phyloP scores from a whole-genome alignment of 2,329 filamentous ascomycete species.

The Talaromyces sp. region DNA sequence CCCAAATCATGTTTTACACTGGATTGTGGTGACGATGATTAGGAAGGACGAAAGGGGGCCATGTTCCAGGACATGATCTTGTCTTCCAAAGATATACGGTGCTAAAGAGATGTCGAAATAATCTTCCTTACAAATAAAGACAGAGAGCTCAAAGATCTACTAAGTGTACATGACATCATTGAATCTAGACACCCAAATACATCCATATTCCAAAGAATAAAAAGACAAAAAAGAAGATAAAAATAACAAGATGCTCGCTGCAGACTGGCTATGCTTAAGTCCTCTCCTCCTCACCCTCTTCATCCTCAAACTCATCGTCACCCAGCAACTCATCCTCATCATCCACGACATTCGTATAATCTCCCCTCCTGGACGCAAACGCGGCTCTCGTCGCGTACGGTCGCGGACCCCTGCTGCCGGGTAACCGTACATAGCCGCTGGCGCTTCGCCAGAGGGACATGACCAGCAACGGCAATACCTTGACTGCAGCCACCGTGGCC shows the following conservation, averaged over 20 bases:
- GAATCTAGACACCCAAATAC: not conserved
- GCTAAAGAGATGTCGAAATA: too few species aligned
- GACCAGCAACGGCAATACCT: conserved; percentile 68
- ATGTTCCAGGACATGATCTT: too few species aligned
- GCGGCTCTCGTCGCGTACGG: conserved; percentile 85
- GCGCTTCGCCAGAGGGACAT: conserved; percentile 69
- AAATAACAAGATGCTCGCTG: not conserved
- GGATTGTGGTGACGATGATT: too few species aligned
- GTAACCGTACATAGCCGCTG: conserved; percentile 48
- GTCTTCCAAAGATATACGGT: too few species aligned
- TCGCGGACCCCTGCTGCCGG: conserved; percentile 47
- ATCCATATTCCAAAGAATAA: not conserved
- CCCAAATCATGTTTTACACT: too few species aligned
- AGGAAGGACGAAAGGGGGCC: too few species aligned
- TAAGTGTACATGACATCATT: not conserved
- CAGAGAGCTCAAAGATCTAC: not conserved
- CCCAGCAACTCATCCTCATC: conserved; percentile 93
- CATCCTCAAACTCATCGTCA: conserved; percentile 80
- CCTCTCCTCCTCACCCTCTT: conserved; percentile 64
- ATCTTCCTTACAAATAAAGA: not conserved
- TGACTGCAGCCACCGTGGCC: conserved; percentile 72
- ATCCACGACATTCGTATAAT: conserved; percentile 84
- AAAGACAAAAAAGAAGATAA: not conserved
- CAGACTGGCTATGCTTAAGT: not conserved
- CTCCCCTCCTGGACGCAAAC: conserved; percentile 80